These are phyloP conservation scores for Physcomitrium patens DNA, from an alignment of 225 moss, liverwort and hornwort species.

Conservation along the genomic window DNA sequence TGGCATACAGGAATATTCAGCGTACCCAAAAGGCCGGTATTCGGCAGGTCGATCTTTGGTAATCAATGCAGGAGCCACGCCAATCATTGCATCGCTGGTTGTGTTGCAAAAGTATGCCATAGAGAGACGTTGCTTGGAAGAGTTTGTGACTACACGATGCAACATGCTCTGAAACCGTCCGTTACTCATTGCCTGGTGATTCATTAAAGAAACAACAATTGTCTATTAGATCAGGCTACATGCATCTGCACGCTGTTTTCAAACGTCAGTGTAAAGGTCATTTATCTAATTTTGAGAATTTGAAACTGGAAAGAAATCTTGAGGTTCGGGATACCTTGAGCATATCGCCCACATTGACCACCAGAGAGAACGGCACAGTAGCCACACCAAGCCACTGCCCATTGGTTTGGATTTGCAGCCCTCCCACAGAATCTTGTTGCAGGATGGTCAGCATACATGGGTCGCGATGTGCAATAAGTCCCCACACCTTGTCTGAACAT, in stretches of 20 bases:
- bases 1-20: slow-evolving; percentile 8
- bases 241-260: too few relatives aligned
- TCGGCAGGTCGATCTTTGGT: background rate
- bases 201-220: background rate
- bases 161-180: background rate
- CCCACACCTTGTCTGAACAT: slow-evolving; percentile 11
- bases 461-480: slow-evolving; percentile 4
- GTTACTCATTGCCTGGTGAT: background rate
- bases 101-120: slow-evolving; percentile 2
- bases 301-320: background rate
- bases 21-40: slow-evolving; percentile 3
- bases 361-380: background rate
- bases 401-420: background rate
- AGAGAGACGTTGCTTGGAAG: background rate
- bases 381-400: background rate
- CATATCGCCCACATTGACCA: slow-evolving; percentile 4
- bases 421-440: background rate
- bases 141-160: slow-evolving; percentile 1
- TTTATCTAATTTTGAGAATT: background rate
- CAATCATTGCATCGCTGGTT: background rate
- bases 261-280: too few relatives aligned
- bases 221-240: too few relatives aligned
- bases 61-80: background rate
- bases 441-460: background rate
- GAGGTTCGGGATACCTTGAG: background rate